A percentile compares a stretch with the other conserved stretches of the same genome.
Conservation (phyloP, 139 green algal species). For the Chlorella sp. region DNA sequence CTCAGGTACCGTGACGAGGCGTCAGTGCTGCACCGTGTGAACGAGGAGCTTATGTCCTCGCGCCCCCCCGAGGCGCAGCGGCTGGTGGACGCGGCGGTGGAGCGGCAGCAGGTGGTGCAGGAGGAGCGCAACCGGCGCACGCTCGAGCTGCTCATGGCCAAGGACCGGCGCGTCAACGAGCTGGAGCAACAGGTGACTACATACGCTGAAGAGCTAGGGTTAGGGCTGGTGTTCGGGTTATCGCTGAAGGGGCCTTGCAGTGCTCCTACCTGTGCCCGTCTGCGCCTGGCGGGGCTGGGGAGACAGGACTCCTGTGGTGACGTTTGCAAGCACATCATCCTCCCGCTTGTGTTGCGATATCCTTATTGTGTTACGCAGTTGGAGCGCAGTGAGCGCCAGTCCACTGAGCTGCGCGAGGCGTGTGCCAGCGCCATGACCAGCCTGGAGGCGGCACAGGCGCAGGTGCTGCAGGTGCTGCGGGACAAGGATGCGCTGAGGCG, state of each 20-base stretch:
- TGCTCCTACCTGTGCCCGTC: too few relatives aligned
- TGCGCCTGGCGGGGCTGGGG: too few relatives aligned
- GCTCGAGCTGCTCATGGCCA: slow-evolving; percentile 38
- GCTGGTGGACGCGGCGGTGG: not conserved
- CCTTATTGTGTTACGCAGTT: too few relatives aligned
- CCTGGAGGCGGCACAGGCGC: not conserved
- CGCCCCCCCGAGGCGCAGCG: not conserved
- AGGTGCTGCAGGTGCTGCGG: not conserved
- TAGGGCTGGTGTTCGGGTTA: too few relatives aligned
- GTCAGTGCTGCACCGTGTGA: too few relatives aligned
- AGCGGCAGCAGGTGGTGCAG: slow-evolving; percentile 8
- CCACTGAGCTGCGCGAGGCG: not conserved
- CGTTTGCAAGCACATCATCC: too few relatives aligned
- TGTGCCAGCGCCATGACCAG: not conserved
- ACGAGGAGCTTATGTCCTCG: too few relatives aligned
- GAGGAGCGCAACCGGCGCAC: slow-evolving; percentile 36
- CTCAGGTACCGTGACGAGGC: too few relatives aligned
- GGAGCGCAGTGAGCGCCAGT: not conserved
- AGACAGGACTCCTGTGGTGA: too few relatives aligned
- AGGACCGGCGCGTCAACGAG: slow-evolving; percentile 26
- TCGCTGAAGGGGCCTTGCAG: too few relatives aligned
- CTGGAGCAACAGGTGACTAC: slow-evolving; percentile 18
- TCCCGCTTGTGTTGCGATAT: too few relatives aligned
- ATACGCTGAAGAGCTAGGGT: too few relatives aligned
- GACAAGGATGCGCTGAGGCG: not conserved